Base-by-base conservation (phyloP, 139 green algal genomes). In the Chlamydomonas schloesseri region DNA sequence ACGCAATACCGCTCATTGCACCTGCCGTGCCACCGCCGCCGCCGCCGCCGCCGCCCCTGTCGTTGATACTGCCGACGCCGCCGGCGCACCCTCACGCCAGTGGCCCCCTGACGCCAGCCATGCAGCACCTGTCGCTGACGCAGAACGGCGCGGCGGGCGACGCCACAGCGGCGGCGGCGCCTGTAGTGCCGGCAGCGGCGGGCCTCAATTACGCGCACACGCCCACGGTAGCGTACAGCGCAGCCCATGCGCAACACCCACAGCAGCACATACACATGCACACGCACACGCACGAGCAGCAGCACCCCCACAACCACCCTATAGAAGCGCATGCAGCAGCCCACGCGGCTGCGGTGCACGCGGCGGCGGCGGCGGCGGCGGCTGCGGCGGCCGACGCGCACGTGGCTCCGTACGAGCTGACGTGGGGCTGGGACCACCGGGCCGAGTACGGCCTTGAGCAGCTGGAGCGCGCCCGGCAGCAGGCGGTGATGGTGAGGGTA, bases 1-100 rank as follows among this genome's bases (percentile, higher is more conserved):
- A 86, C n/a, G 80, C 80, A 14, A 86, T 86, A 37, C 80, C 80
- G 68, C 68, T 86, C 13, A 50, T 86, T 18, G 50, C 80, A 33
- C 60, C 67, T 21, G 17, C 74, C 26, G 18, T 71, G 65, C 14
- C 17, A 31, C 37, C 46, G 1, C 31, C 79, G 47, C 42, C 31
- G 42, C 67, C 33, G 55, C 31, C 55, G 67, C 29, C 64, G n/a
- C n/a, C 72, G 29, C 47, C 14, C n/a, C n/a, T n/a, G n/a, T n/a
- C n/a, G n/a, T n/a, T n/a, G n/a, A n/a, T n/a, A n/a, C n/a, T 17
- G 37, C 21, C 37, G 70, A 1, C 14, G 70, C 36, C 24, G 77
- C 34, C 42, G 46, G 17, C 64, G 29, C 28, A 26, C 1, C 31
- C 1, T 8, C 53, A 15, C 53, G 18, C 42, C 8, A 50, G 42